These are phyloP conservation scores for Boletus rubescentipes DNA, from an alignment of 768 basidiomycete species.

Conservation along the genomic window DNA sequence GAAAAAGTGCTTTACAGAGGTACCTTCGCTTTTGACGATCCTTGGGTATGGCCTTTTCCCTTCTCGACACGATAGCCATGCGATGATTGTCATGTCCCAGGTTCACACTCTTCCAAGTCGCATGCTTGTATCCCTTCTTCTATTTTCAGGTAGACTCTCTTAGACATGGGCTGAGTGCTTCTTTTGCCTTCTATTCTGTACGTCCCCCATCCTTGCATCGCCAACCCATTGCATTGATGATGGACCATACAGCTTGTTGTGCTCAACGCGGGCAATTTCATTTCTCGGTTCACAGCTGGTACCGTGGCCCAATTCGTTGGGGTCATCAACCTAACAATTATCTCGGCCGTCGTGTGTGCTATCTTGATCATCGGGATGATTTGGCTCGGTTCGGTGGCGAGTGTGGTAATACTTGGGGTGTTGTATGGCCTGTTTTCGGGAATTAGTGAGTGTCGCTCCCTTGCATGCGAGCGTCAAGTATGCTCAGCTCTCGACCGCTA, in stretches of 20 bases:
- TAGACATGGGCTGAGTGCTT: conserved; percentile 42
- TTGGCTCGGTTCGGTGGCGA: conserved; percentile 37
- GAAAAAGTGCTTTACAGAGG: conserved; percentile 23
- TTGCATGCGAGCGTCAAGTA: neutral
- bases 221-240: neutral
- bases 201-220: neutral
- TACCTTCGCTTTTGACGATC: conserved; percentile 26
- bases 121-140: conserved; percentile 51
- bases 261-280: conserved; percentile 47
- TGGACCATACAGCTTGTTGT: conserved; percentile 43
- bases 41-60: conserved; percentile 11
- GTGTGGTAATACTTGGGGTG: conserved; percentile 42
- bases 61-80: neutral
- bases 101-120: conserved; percentile 33
- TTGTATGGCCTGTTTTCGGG: conserved; percentile 53
- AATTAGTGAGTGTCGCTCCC: conserved; percentile 30
- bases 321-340: conserved; percentile 42
- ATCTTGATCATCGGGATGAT: conserved; percentile 47
- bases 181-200: conserved; percentile 57
- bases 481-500: neutral
- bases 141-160: conserved; percentile 59
- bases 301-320: conserved; percentile 41
- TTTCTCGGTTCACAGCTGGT: conserved; percentile 47
- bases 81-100: conserved; percentile 4
- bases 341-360: conserved; percentile 33